Conservation (phyloP, 441 rosid genomes). For the Populus trichocarpa region DNA sequence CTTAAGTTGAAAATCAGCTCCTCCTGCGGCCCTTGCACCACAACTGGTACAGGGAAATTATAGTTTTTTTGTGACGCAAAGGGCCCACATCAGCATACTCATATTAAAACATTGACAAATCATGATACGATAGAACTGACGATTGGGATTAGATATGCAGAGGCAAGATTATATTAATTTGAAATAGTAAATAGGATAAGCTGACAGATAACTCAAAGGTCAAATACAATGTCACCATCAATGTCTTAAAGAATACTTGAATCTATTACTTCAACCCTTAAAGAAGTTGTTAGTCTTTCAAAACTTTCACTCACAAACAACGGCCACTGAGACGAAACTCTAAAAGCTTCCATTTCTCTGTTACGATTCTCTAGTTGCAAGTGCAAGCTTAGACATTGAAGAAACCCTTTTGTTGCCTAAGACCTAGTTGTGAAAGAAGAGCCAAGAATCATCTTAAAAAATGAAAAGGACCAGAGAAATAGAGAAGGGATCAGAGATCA, state of each 20-base stretch:
- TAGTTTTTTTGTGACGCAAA: background rate
- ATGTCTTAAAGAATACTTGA: background rate
- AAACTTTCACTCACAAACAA: background rate
- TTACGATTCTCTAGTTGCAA: background rate
- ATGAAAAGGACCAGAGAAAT: constrained; percentile 81
- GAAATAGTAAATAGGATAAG: background rate
- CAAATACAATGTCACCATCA: constrained; percentile 44
- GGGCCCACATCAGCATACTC: background rate
- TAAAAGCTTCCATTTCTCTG: background rate
- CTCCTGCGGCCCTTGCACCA: background rate
- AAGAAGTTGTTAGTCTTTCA: background rate
- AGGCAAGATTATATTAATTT: background rate
- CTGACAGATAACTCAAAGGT: constrained; percentile 41
- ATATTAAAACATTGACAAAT: background rate
- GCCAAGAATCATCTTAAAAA: constrained; percentile 1
- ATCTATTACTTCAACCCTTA: background rate
- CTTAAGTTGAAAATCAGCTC: background rate
- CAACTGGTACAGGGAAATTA: background rate
- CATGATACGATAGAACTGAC: background rate
- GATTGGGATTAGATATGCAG: background rate
- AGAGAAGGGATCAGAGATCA: constrained; percentile 65
- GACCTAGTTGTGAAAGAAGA: background rate
- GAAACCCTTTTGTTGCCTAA: constrained; percentile 1
- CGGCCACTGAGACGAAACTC: background rate
- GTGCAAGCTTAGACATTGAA: background rate